Base-by-base conservation (phyloP, 2,329 filamentous ascomycete species). In the Epichloe aotearoae region DNA sequence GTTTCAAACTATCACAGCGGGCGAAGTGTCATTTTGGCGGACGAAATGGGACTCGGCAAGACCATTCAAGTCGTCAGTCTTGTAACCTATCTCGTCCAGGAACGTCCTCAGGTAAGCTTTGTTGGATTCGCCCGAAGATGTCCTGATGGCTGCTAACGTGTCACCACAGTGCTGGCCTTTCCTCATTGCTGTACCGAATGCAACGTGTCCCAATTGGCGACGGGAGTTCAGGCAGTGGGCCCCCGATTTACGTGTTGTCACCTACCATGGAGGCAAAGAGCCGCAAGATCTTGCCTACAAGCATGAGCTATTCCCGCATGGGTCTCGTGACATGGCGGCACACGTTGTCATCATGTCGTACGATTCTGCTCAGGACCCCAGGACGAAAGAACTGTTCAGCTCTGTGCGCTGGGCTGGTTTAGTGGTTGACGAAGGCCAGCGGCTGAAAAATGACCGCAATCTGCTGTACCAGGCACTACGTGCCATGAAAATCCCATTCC, bases 31-130 rank as follows among this genome's bases (percentile, higher is more conserved):
- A 91, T 97, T 52, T 77, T 97, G 6, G 93, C 93, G 0, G 93
- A 98, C 62, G 93, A 98, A 63, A 98, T 98, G 93, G 93, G 93
- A 40, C 78, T 98, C 2, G 93, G 93, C 34, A 98, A 98, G 71
- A 98, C 93, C 0, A 88, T 98, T 34, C 93, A 98, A 64, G 82
- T 96, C 49, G 86, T 97, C 53, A 80, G 83, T 3, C 79, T 95
- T 55, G 76, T 97, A 53, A 82, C 86, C 1, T 82, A 84, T 1
- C 69, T 97, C 38, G 75, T 84, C 23, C 75, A 84, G 54, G 76
- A 83, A 48, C 67, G 68, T n/a, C 80, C 80, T 5, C 71, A 79
- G 57, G 69, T 68, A 61, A 57, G 58, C 20, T 17, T 10, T 19
- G 12, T 40, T 14, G 14, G 7, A 12, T 5, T 30, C 23, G 19